Evolutionary conservation across 306 rosid species (phyloP), one percentile per base, ranked within the genome.

Genomic region (Cicer yamashitae): DNA sequence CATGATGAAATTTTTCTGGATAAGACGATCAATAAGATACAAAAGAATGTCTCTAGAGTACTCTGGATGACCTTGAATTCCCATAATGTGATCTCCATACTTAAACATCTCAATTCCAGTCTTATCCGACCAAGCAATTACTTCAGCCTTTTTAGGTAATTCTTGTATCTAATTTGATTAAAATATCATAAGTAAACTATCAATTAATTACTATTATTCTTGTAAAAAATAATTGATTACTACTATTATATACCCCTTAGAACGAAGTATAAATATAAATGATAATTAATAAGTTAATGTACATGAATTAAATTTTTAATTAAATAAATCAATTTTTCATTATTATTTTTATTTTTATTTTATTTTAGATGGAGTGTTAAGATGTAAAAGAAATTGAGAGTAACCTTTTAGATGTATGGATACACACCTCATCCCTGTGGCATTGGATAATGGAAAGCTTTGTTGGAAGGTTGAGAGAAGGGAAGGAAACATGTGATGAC

Each of bases 41-140:
- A 88, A 79, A 75, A 94, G 97, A 71, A 91, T 91, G 80, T 94
- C 98, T 60, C 77, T 81, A 45, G 92, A 78, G 84, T 94, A 94
- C 69, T 94, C 98, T 13, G 98, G 98, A 76, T 94, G 98, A 12
- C 98, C 98, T 71, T 94, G 98, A 74, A 90, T 91, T 68, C 97
- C 98, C 97, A 94, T 86, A 6, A 94, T 84, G 80, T 94, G 96
- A 18, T 94, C 92, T 30, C 89, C 97, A 81, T 73, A 88, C 73
- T 22, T 86, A 25, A 94, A 94, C 89, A 91, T 86, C 75, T 94
- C 98, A 65, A 90, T 88, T 30, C 89, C 89, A 2, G 96, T 94
- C 79, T 94, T 91, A 1, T 94, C 97, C 0, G 97, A 94, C 94
- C 93, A 87, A 14, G 89, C 97, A 70, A 94, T 80, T 41, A 87